Base-by-base conservation (phyloP, 2,329 filamentous ascomycete species). In the Botrytis porri region DNA sequence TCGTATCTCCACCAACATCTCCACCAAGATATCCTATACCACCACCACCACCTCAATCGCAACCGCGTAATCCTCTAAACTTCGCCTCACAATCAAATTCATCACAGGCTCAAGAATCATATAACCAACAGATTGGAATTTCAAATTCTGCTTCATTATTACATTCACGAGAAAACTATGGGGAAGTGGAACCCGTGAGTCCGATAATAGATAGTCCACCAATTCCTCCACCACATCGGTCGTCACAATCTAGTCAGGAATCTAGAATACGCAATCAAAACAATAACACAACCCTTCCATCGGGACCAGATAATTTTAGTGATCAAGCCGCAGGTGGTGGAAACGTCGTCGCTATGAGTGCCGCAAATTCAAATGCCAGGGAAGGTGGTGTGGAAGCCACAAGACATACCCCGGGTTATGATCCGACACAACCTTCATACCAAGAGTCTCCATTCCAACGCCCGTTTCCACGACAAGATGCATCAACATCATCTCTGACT, bases 271-370 rank as follows among this genome's bases (percentile, higher is more conserved):
- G 61, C 32, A 72, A 67, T 59, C 51, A 72, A 54, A 72, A 59
- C 62, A 67, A 72, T 45, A 77, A 77, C 60, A 76, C 75, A 78
- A 73, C 83, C 80, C 82, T 84, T 39, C 91, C 89, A 1, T 88
- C 89, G 2, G 90, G 88, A 48, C 86, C 88, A 74, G 90, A 93
- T 82, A 93, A 93, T 80, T 88, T 91, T 76, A 86, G 90, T 74
- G 84, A 88, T 67, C 81, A 84, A 57, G 88, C 91, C 25, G 85
- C 86, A 35, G 91, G 90, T 77, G 91, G 90, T 72, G 89, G 93
- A 81, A 85, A 90, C 43, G 90, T 90, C 71, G 88, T 93, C 74
- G 90, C 91, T 57, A 85, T 90, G 78, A 88, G 84, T 72, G 88
- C 92, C 66, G 90, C 91, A 67, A 89, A 91, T 77, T 86, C 85